phyloP scores from a whole-genome alignment of 2,329 filamentous ascomycete species.

The Fusarium chuoi region DNA sequence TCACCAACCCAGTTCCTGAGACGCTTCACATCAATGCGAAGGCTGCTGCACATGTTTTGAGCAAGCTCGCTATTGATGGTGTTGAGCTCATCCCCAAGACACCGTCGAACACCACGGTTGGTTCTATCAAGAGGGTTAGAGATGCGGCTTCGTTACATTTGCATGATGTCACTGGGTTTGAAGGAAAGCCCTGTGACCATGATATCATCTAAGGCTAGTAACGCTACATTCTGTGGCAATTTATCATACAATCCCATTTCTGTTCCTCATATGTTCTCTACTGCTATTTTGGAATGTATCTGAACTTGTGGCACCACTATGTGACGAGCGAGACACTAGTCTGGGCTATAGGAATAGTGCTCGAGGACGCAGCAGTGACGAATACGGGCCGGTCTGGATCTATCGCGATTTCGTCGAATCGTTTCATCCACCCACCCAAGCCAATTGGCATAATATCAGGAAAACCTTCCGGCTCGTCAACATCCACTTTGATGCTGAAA shows the following conservation, averaged over 20 bases:
- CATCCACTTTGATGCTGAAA: background rate
- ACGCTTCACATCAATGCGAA: conserved; percentile 45
- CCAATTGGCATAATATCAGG: background rate
- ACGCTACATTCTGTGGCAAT: background rate
- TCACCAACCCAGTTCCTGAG: conserved; percentile 52
- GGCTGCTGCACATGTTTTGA: conserved; percentile 60
- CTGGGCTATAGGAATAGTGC: rapidly evolving
- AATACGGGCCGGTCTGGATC: background rate
- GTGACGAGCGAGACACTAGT: rapidly evolving
- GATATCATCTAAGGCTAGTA: conserved; percentile 29
- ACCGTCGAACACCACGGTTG: conserved; percentile 28
- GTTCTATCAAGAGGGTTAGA: conserved; percentile 24
- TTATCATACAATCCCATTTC: background rate
- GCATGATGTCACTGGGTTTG: conserved; percentile 17
- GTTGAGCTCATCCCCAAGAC: conserved; percentile 40
- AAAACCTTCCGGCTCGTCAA: rapidly evolving
- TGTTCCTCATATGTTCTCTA: too few relatives aligned
- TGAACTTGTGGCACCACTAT: rapidly evolving
- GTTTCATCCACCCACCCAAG: rapidly evolving
- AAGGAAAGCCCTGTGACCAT: conserved; percentile 40
- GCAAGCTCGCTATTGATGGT: conserved; percentile 39
- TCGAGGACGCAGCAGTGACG: rapidly evolving
- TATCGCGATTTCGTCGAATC: background rate
- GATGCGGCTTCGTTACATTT: conserved; percentile 35
- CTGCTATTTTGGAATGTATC: rapidly evolving